Base-by-base conservation (phyloP, 805 yeast genomes). In the Wickerhamomyces rabaulensis region DNA sequence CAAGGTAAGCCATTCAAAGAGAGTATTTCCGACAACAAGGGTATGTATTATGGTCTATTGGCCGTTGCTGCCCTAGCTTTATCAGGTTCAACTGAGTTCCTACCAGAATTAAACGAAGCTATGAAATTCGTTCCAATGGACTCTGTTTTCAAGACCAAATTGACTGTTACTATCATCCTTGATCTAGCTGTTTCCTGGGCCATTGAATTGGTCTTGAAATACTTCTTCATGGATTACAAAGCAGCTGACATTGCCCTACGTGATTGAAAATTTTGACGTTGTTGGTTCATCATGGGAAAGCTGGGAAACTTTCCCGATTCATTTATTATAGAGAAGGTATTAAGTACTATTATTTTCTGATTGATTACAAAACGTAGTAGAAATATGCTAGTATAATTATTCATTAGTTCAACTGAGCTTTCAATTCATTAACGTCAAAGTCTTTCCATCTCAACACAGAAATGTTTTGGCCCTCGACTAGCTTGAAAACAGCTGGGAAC, bases 1-100 rank as follows among this genome's bases (percentile, higher is more conserved):
- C 96, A 89, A 71, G 99, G 99, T 46, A 82, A 86, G 56, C 99
- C 99, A 46, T 94, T 94, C 73, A 84, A 95, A 66, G 96, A 94
- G 70, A 80, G 88, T 47, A 85, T 94, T 58, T 74, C 73, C 45
- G 96, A 86, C 66, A 94, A 94, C 70, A 87, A 84, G 68, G 98
- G 97, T 54, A 94, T 94, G 98, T 92, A 85, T 70, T 92, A 88
- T 57, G 99, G 99, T 21, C 75, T 94, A 47, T 63, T 92, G 33
- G 96, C 96, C 55, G 97, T 92, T 54, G 85, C 95, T 21, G 88
- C 78, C 37, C 75, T 94, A 59, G 95, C 97, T 2, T 67, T 94
- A 47, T 77, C 92, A 10, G 96, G 98, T 15, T 83, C 97, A 6
- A 90, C 98, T 21, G 99, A 94, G 67, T 85, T 92, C 61, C 64